These are phyloP conservation scores for Thraustochytrium sp. DNA, from an alignment of 352 stramenopile genomes.

Conservation along the genomic window DNA sequence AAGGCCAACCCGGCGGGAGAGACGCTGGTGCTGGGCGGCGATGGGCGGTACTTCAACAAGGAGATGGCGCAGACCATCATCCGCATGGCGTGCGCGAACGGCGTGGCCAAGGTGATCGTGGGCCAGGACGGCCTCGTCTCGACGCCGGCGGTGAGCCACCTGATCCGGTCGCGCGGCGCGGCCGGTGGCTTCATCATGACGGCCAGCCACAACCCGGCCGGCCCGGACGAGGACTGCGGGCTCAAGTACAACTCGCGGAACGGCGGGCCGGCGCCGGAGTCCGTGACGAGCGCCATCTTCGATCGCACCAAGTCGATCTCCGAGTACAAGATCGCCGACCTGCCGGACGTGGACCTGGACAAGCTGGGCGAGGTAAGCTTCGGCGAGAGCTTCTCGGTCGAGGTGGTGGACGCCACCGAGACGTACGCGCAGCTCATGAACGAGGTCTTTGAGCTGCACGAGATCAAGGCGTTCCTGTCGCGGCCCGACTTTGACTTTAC, in stretches of 20 bases:
- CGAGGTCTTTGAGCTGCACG: constrained; percentile 94
- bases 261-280: constrained; percentile 90
- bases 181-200: constrained; percentile 94
- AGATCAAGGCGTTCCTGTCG: constrained; percentile 80
- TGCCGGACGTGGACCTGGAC: constrained; percentile 59
- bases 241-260: constrained; percentile 98
- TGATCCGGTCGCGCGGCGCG: constrained; percentile 87
- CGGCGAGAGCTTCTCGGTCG: constrained; percentile 73
- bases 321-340: constrained; percentile 79
- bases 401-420: constrained; percentile 93
- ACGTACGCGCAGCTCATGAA: constrained; percentile 92
- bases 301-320: constrained; percentile 87
- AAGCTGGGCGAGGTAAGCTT: constrained; percentile 54
- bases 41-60: constrained; percentile 79
- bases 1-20: constrained; percentile 84
- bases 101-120: constrained; percentile 90
- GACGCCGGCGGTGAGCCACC: constrained; percentile 91
- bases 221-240: constrained; percentile 95
- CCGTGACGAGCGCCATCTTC: constrained; percentile 94
- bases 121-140: constrained; percentile 89
- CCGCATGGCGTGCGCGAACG: constrained; percentile 91
- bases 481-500: constrained; percentile 89
- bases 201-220: constrained; percentile 96
- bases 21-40: constrained; percentile 91
- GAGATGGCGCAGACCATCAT: constrained; percentile 89